These are phyloP conservation scores for Ochetophila trinervis DNA, from an alignment of 306 rosid genomes.

Conservation along the genomic window DNA sequence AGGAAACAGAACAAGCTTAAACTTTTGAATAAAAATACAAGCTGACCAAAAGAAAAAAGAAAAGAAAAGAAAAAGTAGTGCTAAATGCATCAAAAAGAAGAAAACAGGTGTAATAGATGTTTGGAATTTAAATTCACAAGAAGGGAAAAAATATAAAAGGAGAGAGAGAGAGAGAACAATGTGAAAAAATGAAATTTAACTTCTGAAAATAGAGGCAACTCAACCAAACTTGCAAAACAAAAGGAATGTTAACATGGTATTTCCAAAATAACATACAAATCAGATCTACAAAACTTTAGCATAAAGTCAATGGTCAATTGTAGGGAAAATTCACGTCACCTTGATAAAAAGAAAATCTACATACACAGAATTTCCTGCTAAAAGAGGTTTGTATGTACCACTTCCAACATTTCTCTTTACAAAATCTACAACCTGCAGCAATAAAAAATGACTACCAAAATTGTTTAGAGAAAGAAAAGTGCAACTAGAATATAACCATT, in stretches of 20 bases:
- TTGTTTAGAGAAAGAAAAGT: neutral
- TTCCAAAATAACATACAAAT: neutral
- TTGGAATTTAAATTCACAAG: too few species aligned
- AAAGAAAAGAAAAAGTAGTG: neutral
- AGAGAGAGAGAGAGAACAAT: too few species aligned
- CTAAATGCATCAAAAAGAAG: too few species aligned
- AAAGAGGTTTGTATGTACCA: conserved; percentile 60
- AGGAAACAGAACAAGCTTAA: neutral
- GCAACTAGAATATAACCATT: conserved; percentile 1
- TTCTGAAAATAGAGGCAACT: too few species aligned
- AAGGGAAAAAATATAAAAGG: too few species aligned
- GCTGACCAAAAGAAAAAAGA: neutral
- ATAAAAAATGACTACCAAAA: neutral
- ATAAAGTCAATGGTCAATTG: neutral
- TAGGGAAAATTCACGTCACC: conserved; percentile 42
- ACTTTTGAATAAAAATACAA: neutral
- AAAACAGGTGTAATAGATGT: too few species aligned
- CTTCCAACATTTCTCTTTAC: conserved; percentile 55
- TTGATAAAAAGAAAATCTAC: conserved; percentile 75
- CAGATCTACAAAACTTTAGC: neutral
- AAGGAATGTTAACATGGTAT: neutral
- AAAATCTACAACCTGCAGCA: conserved; percentile 81
- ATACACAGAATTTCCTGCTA: conserved; percentile 91
- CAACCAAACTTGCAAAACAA: neutral
- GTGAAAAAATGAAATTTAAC: too few species aligned